These are phyloP conservation scores for Waltiozyma solani DNA, from an alignment of 1,139 yeast genomes.

Conservation along the genomic window DNA sequence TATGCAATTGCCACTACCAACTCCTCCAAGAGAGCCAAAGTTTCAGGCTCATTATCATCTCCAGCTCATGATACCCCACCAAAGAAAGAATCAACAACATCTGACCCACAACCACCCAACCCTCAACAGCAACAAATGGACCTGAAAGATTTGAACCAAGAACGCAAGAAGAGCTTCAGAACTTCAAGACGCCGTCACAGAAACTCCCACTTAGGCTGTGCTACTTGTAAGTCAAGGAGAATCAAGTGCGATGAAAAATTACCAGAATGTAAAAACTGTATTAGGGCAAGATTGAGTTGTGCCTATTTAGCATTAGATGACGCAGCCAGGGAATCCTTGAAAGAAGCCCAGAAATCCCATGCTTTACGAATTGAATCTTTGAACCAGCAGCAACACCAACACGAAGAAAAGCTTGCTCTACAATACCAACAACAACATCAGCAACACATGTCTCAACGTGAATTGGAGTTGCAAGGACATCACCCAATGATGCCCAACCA, in stretches of 20 bases:
- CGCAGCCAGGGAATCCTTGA: constrained; percentile 38
- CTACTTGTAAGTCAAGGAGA: constrained; percentile 55
- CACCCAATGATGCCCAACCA: background rate
- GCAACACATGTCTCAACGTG: background rate
- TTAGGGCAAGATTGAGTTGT: constrained; percentile 47
- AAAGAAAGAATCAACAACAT: background rate
- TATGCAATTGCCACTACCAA: constrained; percentile 20
- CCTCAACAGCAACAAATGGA: background rate
- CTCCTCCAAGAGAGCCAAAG: constrained; percentile 8
- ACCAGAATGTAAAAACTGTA: constrained; percentile 52
- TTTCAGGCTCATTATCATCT: background rate
- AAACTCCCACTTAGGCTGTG: constrained; percentile 51
- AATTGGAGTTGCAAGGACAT: background rate
- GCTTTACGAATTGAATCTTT: constrained; percentile 15
- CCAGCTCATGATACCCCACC: background rate
- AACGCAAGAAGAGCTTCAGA: constrained; percentile 24
- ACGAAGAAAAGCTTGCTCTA: constrained; percentile 3
- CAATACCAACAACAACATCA: background rate
- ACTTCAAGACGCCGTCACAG: constrained; percentile 51
- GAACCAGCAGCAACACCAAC: constrained; percentile 9
- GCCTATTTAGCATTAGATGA: constrained; percentile 43
- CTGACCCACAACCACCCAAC: background rate
- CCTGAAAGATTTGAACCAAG: constrained; percentile 2
- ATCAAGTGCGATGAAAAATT: constrained; percentile 60
- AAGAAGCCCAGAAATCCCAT: constrained; percentile 35